Evolutionary conservation across 1,139 yeast species (phyloP).

Genomic region (Diutina rugosa): DNA sequence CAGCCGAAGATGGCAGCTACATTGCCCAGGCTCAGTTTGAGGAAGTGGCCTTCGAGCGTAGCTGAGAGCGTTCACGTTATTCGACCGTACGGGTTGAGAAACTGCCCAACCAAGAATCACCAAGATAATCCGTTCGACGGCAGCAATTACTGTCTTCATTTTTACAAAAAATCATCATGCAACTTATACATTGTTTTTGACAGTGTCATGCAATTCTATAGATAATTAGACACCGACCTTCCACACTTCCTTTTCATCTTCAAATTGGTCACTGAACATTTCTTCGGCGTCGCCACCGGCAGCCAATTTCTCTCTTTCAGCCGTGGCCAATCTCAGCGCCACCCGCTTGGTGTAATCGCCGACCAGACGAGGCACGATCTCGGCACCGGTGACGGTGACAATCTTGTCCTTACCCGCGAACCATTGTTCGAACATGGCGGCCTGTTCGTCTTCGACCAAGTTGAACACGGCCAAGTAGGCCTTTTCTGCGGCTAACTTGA

Average conservation of each 20-base stretch:
- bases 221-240: constrained; percentile 60
- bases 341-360: constrained; percentile 86
- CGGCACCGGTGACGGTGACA: constrained; percentile 31
- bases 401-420: constrained; percentile 15
- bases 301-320: constrained; percentile 73
- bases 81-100: no score
- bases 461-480: constrained; percentile 66
- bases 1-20: no score
- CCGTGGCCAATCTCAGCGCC: constrained; percentile 67
- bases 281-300: constrained; percentile 90
- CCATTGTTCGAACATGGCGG: constrained; percentile 52
- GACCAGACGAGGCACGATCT: constrained; percentile 57
- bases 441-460: constrained; percentile 59
- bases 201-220: no score
- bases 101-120: no score
- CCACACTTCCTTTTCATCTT: constrained; percentile 84
- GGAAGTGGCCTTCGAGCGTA: no score
- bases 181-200: no score
- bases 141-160: no score
- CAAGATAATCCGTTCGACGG: no score
- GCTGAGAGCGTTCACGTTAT: no score
- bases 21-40: no score
- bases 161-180: no score
- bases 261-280: constrained; percentile 72
- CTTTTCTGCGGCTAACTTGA: constrained; percentile 90